These are phyloP conservation scores for Yamadazyma kanchanaburiensis DNA, from an alignment of 1,139 yeast genomes.

Conservation along the genomic window DNA sequence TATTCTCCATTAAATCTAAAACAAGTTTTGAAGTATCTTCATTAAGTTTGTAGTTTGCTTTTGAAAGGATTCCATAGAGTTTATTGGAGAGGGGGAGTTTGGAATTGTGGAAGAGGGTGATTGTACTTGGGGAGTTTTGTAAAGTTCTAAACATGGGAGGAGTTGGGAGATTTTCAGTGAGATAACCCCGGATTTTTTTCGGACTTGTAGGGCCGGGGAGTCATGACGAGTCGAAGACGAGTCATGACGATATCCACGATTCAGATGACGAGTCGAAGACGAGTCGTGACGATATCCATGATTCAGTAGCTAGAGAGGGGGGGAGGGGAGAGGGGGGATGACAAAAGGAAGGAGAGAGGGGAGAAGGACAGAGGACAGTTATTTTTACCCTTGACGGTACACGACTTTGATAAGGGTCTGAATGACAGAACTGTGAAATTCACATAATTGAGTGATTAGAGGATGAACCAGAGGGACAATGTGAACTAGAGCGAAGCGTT, in stretches of 20 bases:
- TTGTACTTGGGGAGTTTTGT: constrained; percentile 43
- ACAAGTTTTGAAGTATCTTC: constrained; percentile 26
- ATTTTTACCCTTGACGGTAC: too few relatives aligned
- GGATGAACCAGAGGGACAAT: too few relatives aligned
- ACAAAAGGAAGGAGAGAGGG: too few relatives aligned
- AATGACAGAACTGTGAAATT: too few relatives aligned
- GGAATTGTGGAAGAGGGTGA: constrained; percentile 41
- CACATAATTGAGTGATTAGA: too few relatives aligned
- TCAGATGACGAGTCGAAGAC: too few relatives aligned
- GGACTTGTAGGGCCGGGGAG: background rate
- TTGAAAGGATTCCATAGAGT: constrained; percentile 29
- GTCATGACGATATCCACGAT: background rate
- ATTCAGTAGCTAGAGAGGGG: too few relatives aligned
- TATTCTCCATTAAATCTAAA: constrained; percentile 36
- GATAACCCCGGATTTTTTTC: constrained; percentile 7
- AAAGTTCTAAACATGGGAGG: constrained; percentile 33
- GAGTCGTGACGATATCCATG: too few relatives aligned
- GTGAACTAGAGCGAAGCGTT: too few relatives aligned
- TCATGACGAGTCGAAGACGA: background rate
- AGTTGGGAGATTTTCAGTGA: constrained; percentile 1
- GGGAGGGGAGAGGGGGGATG: too few relatives aligned
- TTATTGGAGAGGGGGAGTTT: constrained; percentile 31
- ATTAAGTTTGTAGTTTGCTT: constrained; percentile 28
- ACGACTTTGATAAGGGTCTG: too few relatives aligned
- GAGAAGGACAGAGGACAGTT: too few relatives aligned